Evolutionary conservation across 1,284 basidiomycete species (phyloP), one percentile per base, ranked within the genome.

Genomic region (Papiliotrema nemorosa): DNA sequence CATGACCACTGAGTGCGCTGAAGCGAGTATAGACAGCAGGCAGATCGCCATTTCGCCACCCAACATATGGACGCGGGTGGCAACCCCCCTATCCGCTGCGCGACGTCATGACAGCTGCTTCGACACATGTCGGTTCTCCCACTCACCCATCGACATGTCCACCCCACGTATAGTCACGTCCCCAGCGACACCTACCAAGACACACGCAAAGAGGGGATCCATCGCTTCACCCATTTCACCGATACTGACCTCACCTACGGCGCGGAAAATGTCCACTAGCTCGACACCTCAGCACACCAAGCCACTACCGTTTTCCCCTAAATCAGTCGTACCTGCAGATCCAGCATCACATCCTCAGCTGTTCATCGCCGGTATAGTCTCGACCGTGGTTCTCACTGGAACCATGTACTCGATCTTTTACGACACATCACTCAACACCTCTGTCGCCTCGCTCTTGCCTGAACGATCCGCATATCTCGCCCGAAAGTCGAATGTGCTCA

Each of bases 401-500:
- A 69, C 62, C 22, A 44, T 62, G 41, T 57, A 68, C 66, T 85
- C 86, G 5, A 68, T 84, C 42, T 66, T 86, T 62, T 80, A 2
- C 83, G 87, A 64, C 82, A 66, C 64, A 12, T 60, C 67, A 3
- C 50, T n/a, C 83, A 88, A 69, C 84, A 71, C 66, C 7, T 67
- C 67, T 12, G 50, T 62, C 58, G 6, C 14, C 41, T 52, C n/a
- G 52, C 64, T 43, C 50, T 79, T 80, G 87, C 45, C 74, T 82
- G 53, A 63, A 76, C 58, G 66, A 16, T 37, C 54, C 1, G 56
- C 87, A 62, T 87, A 86, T 73, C 90, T 90, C 66, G 90, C 91
- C 5, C 81, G 80, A 58, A 91, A 94, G 72, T 75, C 79, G 53
- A 97, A 96, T 69, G 52, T 82, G 3, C 78, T 97, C 67, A 97